Conservation (phyloP, 768 basidiomycete species). For the Termitomyces sp. region DNA sequence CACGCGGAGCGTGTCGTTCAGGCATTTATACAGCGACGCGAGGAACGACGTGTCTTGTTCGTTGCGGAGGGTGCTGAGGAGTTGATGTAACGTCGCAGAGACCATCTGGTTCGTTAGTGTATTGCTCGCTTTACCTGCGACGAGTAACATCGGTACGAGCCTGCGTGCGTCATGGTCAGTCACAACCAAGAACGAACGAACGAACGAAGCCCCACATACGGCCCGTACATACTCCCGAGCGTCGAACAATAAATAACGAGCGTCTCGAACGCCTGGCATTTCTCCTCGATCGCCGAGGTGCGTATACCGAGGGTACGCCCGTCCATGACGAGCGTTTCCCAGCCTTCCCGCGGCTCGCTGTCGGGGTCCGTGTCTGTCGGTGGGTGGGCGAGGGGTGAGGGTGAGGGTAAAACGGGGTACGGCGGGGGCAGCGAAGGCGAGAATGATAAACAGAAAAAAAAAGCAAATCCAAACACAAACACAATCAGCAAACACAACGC, state of each 20-base stretch:
- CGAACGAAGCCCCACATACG: slow-evolving; percentile 70
- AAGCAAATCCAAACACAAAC: too few species aligned
- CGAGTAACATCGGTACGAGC: slow-evolving; percentile 66
- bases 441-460: slow-evolving; percentile 69
- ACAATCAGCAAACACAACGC: too few species aligned
- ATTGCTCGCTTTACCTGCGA: slow-evolving; percentile 61
- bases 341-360: slow-evolving; percentile 73
- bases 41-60: slow-evolving; percentile 78
- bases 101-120: slow-evolving; percentile 70
- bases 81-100: slow-evolving; percentile 59
- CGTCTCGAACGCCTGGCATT: slow-evolving; percentile 87
- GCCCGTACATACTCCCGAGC: slow-evolving; percentile 61
- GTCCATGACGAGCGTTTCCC: slow-evolving; percentile 76
- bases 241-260: slow-evolving; percentile 76
- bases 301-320: slow-evolving; percentile 75
- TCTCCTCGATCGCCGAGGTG: slow-evolving; percentile 81
- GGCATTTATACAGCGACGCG: slow-evolving; percentile 69
- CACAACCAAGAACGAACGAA: too few species aligned
- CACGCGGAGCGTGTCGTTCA: slow-evolving; percentile 58
- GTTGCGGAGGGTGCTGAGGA: slow-evolving; percentile 58
- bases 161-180: too few species aligned
- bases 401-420: too few species aligned
- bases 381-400: too few species aligned
- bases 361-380: too few species aligned
- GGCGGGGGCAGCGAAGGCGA: too few species aligned